Base-by-base conservation (phyloP, 257 asterid genomes). In the Gentiana macrophylla region DNA sequence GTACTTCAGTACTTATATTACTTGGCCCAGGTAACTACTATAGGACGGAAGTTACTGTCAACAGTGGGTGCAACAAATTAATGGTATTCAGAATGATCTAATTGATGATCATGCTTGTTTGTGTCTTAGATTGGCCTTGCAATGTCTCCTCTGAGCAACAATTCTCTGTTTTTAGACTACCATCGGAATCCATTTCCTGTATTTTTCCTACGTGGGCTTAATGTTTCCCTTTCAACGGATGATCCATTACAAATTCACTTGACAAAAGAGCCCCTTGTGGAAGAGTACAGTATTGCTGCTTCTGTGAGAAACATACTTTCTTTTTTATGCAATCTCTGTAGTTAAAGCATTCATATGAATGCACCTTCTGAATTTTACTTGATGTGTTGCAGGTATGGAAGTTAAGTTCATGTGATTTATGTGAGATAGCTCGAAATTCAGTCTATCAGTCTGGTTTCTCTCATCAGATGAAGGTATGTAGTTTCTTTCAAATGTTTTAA, bases 111-210 rank as follows among this genome's bases (percentile, higher is more conserved):
- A 50, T 32, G 56, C 34, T 57, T 55, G 53, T 59, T 47, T 52
- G 52, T 74, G n/a, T 37, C 59, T 32, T 11, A 90, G 98, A 90
- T 90, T 82, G 98, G 98, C 62, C 76, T 90, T 71, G 98, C 96
- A 34, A 90, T 90, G 98, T 90, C 98, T 70, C 98, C 98, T 50
- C 70, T 90, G 74, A 90, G 97, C 89, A 90, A 90, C 82, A 90
- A 90, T 79, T 90, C 97, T 6, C 65, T 90, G 65, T 90, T 90
- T 79, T 67, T 90, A 66, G 98, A 90, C 80, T 90, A 90, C 79
- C 98, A 90, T 60, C 98, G 98, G 1, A 90, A 90, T 70, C 98
- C 98, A 11, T 76, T 90, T 41, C 96, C 98, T 13, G 76, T 79
- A 79, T 90, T 90, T 64, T 90, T 90, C 84, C 70, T 82, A 37